Evolutionary conservation across 2,329 filamentous ascomycete species (phyloP).

Genomic region (Ciborinia camelliae): DNA sequence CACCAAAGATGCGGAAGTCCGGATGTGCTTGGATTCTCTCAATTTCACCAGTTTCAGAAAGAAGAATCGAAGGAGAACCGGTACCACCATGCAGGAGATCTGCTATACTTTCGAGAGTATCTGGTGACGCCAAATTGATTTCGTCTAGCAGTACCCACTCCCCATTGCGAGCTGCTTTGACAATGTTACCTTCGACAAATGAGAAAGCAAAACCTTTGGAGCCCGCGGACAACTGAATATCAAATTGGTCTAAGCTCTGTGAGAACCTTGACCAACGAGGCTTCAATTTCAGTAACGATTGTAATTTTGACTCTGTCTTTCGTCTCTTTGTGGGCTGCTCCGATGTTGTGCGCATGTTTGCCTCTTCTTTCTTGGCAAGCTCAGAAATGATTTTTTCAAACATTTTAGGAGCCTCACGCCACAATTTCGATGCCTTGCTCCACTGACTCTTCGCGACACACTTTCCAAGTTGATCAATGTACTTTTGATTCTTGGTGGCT

Average conservation of each 20-base stretch:
- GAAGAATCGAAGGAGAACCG: conserved; percentile 73
- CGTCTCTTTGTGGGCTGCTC: conserved; percentile 68
- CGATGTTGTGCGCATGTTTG: conserved; percentile 40
- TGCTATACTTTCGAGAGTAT: conserved; percentile 90
- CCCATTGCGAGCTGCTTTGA: conserved; percentile 92
- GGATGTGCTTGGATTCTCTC: conserved; percentile 86
- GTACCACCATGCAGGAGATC: conserved; percentile 76
- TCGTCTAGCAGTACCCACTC: conserved; percentile 97
- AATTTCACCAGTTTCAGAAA: conserved; percentile 91
- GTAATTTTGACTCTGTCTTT: conserved; percentile 64
- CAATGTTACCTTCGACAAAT: conserved; percentile 92
- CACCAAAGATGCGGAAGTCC: conserved; percentile 92
- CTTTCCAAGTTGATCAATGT: conserved; percentile 76
- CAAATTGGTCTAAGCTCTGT: conserved; percentile 70
- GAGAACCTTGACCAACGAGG: conserved; percentile 80
- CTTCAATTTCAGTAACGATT: conserved; percentile 54
- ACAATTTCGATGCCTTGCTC: conserved; percentile 79
- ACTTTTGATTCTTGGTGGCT: conserved; percentile 79
- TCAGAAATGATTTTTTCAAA: conserved; percentile 67
- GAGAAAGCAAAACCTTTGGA: conserved; percentile 83
- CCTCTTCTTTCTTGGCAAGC: conserved; percentile 46
- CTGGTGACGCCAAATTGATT: conserved; percentile 91
- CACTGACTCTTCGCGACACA: conserved; percentile 80
- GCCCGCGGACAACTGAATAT: conserved; percentile 71
- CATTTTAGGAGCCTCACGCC: conserved; percentile 86